These are phyloP conservation scores for Tanacetum coccineum DNA, from an alignment of 129 eudicot species.

Conservation along the genomic window DNA sequence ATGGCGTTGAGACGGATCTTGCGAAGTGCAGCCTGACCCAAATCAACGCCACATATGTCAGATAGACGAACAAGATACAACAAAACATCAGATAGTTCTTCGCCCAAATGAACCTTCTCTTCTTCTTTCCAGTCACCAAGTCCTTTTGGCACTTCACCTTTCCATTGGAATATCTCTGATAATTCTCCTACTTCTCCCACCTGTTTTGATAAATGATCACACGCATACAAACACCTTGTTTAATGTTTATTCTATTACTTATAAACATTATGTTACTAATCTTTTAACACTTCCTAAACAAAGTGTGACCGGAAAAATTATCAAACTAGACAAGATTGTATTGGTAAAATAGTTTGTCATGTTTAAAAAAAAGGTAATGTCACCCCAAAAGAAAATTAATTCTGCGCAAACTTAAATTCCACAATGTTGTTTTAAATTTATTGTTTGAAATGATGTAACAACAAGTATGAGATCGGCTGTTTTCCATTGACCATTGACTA, in stretches of 20 bases:
- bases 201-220: constrained; percentile 11
- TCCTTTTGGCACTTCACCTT: constrained; percentile 59
- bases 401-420: too few relatives aligned
- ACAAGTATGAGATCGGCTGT: too few relatives aligned
- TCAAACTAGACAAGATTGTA: too few relatives aligned
- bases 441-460: too few relatives aligned
- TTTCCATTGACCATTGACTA: too few relatives aligned
- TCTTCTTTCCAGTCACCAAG: constrained; percentile 47
- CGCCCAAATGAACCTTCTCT: constrained; percentile 53
- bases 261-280: too few relatives aligned
- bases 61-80: constrained; percentile 50
- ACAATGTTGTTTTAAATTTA: too few relatives aligned
- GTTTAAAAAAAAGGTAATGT: too few relatives aligned
- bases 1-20: constrained; percentile 56
- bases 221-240: not conserved
- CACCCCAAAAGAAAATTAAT: too few relatives aligned
- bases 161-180: constrained; percentile 71
- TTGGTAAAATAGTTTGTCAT: too few relatives aligned
- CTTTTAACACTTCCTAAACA: too few relatives aligned
- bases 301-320: too few relatives aligned
- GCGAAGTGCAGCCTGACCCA: constrained; percentile 58
- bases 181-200: constrained; percentile 63
- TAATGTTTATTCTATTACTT: not conserved
- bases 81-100: constrained; percentile 54
- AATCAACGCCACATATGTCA: constrained; percentile 53